Conservation (phyloP, 345 rosid genomes). For the Brassica incana region DNA sequence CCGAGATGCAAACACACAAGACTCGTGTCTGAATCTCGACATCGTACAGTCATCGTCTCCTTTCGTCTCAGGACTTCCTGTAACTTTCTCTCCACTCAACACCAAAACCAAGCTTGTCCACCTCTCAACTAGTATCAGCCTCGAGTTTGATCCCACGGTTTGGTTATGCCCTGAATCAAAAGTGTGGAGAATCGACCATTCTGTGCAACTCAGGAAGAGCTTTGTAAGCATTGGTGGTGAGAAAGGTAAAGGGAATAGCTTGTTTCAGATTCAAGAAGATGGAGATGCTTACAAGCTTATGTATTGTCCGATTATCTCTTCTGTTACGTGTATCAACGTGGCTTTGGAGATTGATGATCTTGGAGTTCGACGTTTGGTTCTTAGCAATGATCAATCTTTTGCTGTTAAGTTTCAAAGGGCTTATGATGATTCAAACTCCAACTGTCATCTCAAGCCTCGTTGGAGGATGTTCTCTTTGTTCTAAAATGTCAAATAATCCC, state of each 20-base stretch:
- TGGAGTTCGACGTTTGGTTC: constrained; percentile 32
- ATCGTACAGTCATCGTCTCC: constrained; percentile 28
- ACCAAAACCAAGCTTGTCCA: constrained; percentile 20
- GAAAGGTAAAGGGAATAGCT: constrained; percentile 22
- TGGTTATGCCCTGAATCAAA: constrained; percentile 34
- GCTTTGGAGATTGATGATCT: constrained; percentile 25
- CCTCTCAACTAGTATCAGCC: constrained; percentile 21
- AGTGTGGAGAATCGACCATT: constrained; percentile 28
- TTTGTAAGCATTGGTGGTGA: constrained; percentile 29
- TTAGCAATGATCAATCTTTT: constrained; percentile 21
- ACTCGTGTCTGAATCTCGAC: constrained; percentile 30
- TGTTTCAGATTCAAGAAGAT: constrained; percentile 31
- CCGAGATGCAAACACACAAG: constrained; percentile 9
- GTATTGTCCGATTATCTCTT: constrained; percentile 24
- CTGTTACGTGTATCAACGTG: constrained; percentile 19
- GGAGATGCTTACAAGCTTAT: constrained; percentile 36
- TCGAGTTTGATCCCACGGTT: constrained; percentile 29
- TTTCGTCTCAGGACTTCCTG: constrained; percentile 34
- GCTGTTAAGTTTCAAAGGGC: constrained; percentile 29
- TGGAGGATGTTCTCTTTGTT: constrained; percentile 9
- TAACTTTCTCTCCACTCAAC: constrained; percentile 20
- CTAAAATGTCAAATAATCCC: background rate
- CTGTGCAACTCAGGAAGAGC: constrained; percentile 22
- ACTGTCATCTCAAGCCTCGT: constrained; percentile 23
- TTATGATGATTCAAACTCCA: constrained; percentile 33